Evolutionary conservation across 306 rosid genomes (phyloP).

Genomic region (Casuarina cunninghamiana): DNA sequence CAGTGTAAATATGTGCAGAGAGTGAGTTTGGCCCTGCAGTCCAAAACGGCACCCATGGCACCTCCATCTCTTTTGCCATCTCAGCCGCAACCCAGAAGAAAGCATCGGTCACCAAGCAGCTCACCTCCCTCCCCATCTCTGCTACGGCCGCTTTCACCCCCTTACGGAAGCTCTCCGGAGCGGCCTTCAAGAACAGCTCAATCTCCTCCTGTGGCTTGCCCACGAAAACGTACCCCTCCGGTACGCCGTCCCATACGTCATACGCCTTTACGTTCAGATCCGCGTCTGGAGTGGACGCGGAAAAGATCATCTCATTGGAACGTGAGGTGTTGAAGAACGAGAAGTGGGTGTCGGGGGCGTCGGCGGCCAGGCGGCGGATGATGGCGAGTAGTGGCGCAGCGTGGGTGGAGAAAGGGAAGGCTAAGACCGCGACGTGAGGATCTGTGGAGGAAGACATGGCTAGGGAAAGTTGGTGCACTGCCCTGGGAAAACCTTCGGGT

Average conservation of each 20-base stretch:
- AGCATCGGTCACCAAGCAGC: slow-evolving; percentile 31
- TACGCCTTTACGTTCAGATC: neutral
- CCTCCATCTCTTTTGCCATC: slow-evolving; percentile 23
- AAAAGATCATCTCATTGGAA: slow-evolving; percentile 15
- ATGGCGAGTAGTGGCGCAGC: slow-evolving; percentile 21
- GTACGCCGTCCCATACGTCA: slow-evolving; percentile 23
- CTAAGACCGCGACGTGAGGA: slow-evolving; percentile 26
- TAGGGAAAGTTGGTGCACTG: neutral
- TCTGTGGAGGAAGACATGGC: neutral
- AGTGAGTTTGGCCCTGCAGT: slow-evolving; percentile 26
- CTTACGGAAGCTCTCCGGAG: slow-evolving; percentile 14
- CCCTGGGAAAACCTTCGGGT: too few species aligned
- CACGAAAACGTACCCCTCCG: slow-evolving; percentile 21
- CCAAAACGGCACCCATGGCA: slow-evolving; percentile 29
- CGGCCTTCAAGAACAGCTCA: slow-evolving; percentile 27
- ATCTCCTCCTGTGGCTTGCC: slow-evolving; percentile 25
- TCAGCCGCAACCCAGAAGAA: slow-evolving; percentile 29
- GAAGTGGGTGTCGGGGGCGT: slow-evolving; percentile 18
- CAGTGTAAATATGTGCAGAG: slow-evolving; percentile 26
- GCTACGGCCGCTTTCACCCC: slow-evolving; percentile 12
- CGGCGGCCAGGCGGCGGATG: slow-evolving; percentile 17
- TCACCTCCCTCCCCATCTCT: slow-evolving; percentile 17
- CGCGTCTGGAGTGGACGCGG: neutral
- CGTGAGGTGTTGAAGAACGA: slow-evolving; percentile 30
- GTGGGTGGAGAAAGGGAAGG: slow-evolving; percentile 26